Conservation (phyloP, 345 rosid species). For the Bruguiera gymnorhiza region DNA sequence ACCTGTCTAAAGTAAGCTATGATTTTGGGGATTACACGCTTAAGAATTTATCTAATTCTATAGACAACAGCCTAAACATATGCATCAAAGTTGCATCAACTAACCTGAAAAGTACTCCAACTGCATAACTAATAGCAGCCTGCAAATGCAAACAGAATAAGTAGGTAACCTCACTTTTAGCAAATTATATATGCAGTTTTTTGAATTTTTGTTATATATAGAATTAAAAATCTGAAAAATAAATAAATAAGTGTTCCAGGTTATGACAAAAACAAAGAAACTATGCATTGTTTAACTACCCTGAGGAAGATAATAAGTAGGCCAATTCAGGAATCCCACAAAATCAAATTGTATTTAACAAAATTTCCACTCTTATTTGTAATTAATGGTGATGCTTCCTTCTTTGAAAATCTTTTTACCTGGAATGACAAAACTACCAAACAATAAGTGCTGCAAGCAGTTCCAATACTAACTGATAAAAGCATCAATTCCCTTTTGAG, state of each 20-base stretch:
- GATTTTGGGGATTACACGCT: not conserved
- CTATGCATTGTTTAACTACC: not conserved
- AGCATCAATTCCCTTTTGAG: conserved; percentile 72
- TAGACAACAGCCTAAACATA: not conserved
- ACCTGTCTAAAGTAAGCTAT: not conserved
- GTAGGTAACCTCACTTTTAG: conserved; percentile 16
- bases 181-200: not conserved
- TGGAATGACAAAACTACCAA: conserved; percentile 61
- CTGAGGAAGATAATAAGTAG: not conserved
- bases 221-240: no score
- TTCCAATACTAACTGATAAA: conserved; percentile 74
- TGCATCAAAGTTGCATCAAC: conserved; percentile 13
- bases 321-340: not conserved
- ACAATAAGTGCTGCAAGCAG: conserved; percentile 78
- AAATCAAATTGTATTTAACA: not conserved
- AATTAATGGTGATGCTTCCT: not conserved
- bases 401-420: conserved; percentile 39
- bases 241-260: not conserved
- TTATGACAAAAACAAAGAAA: not conserved
- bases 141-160: conserved; percentile 27
- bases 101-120: conserved; percentile 85
- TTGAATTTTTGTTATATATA: not conserved
- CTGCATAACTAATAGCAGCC: conserved; percentile 84
- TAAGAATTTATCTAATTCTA: no score
- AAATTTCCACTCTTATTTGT: no score